These are phyloP conservation scores for Liquidambar formosana DNA, from an alignment of 164 flowering plant genomes.

Conservation along the genomic window DNA sequence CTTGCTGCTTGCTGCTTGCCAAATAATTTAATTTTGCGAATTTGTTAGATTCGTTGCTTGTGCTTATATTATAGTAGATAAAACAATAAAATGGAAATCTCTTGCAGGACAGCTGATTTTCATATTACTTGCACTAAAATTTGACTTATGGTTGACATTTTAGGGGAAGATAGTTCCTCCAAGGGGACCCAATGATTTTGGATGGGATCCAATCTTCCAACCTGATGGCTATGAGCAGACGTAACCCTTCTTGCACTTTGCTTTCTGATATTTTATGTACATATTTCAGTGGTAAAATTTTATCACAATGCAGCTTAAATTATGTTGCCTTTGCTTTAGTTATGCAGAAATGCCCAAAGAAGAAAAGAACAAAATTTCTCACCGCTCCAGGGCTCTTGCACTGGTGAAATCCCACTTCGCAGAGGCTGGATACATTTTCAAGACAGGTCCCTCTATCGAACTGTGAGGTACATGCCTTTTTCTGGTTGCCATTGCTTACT, in stretches of 20 bases:
- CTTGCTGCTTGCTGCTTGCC: not conserved
- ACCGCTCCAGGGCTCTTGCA: slow-evolving; percentile 68
- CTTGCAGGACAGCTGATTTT: no score
- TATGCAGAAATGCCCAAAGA: slow-evolving; percentile 91
- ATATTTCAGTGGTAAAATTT: not conserved
- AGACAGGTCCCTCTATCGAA: slow-evolving; percentile 17
- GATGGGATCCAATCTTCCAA: slow-evolving; percentile 97
- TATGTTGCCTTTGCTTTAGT: slow-evolving; percentile 27
- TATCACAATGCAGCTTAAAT: not conserved
- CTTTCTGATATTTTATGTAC: slow-evolving; percentile 5
- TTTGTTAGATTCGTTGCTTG: no score
- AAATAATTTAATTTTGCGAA: no score
- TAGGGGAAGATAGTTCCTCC: slow-evolving; percentile 90
- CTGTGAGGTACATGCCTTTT: not conserved
- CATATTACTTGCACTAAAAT: not conserved
- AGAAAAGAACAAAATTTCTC: slow-evolving; percentile 85
- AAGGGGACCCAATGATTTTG: slow-evolving; percentile 89
- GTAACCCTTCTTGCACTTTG: slow-evolving; percentile 29
- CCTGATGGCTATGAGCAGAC: slow-evolving; percentile 94
- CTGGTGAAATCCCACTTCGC: slow-evolving; percentile 76
- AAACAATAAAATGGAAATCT: no score
- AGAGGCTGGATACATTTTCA: slow-evolving; percentile 52
- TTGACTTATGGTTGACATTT: slow-evolving; percentile 12
- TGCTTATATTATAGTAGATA: no score
- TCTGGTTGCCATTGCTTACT: not conserved